These are phyloP conservation scores for Colletotrichum orchidophilum DNA, from an alignment of 2,329 filamentous ascomycete species.

Conservation along the genomic window DNA sequence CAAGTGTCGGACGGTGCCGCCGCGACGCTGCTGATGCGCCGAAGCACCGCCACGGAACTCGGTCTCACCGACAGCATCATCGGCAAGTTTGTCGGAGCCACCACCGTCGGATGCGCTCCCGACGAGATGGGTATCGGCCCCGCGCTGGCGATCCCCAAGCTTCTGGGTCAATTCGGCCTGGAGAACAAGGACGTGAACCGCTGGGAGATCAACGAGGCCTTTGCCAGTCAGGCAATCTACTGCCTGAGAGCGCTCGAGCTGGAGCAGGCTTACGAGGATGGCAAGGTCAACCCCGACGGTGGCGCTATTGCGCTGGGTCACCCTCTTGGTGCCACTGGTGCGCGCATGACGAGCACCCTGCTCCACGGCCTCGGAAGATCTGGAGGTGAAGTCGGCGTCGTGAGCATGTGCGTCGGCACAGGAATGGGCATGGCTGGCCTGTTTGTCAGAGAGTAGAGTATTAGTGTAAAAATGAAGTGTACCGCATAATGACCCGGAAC, in stretches of 20 bases:
- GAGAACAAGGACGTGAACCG: constrained; percentile 75
- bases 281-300: constrained; percentile 88
- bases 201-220: constrained; percentile 95
- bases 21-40: constrained; percentile 83
- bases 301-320: constrained; percentile 95
- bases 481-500: background rate
- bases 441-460: constrained; percentile 68
- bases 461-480: background rate
- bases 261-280: constrained; percentile 67
- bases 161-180: constrained; percentile 76
- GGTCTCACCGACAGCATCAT: constrained; percentile 77
- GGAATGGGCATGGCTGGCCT: constrained; percentile 81
- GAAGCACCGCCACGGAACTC: constrained; percentile 79
- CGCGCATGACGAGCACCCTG: constrained; percentile 80
- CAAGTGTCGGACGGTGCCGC: constrained; percentile 92
- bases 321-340: constrained; percentile 88
- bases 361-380: constrained; percentile 72
- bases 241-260: constrained; percentile 77
- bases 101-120: constrained; percentile 80
- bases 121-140: constrained; percentile 97
- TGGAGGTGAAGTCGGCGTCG: constrained; percentile 78
- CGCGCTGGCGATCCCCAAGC: constrained; percentile 83
- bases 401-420: constrained; percentile 90
- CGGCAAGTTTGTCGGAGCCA: constrained; percentile 82
- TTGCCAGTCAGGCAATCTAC: constrained; percentile 73